A percentile compares a stretch with the other conserved stretches of the same genome.
Conservation (phyloP, 2,329 filamentous ascomycete species). For the Neodidymelliopsis sp. region DNA sequence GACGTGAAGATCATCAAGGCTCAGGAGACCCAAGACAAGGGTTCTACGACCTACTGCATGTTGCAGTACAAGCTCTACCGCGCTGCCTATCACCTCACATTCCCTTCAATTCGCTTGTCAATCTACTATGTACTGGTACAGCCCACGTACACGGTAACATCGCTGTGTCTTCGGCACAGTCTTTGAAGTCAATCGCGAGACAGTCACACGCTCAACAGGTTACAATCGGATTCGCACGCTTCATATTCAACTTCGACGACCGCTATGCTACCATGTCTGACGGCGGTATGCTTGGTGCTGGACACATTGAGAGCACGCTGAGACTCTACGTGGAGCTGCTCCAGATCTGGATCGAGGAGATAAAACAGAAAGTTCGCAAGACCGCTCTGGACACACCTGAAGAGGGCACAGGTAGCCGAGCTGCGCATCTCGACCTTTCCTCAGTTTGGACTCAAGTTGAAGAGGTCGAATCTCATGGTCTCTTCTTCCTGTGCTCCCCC, state of each 20-base stretch:
- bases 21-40: slow-evolving; percentile 85
- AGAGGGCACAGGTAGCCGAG: slow-evolving; percentile 75
- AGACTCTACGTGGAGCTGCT: slow-evolving; percentile 92
- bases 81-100: slow-evolving; percentile 92
- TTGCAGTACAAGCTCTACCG: slow-evolving; percentile 92
- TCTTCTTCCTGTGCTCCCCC: slow-evolving; percentile 98
- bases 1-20: slow-evolving; percentile 78
- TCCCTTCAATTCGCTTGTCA: slow-evolving; percentile 91
- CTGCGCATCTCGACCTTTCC: slow-evolving; percentile 81
- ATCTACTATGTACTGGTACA: slow-evolving; percentile 93
- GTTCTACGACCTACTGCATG: slow-evolving; percentile 94
- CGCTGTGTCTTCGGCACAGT: slow-evolving; percentile 88
- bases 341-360: slow-evolving; percentile 97
- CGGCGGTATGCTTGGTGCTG: slow-evolving; percentile 91
- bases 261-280: slow-evolving; percentile 98
- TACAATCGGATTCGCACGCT: slow-evolving; percentile 93
- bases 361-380: slow-evolving; percentile 83
- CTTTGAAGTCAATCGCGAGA: slow-evolving; percentile 91
- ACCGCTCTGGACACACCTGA: slow-evolving; percentile 67
- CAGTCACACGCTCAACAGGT: slow-evolving; percentile 95
- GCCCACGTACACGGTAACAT: slow-evolving; percentile 94
- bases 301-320: slow-evolving; percentile 93
- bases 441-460: slow-evolving; percentile 93
- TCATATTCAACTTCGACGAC: slow-evolving; percentile 99
- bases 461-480: slow-evolving; percentile 92